A percentile compares a stretch with the other conserved stretches of the same genome.
phyloP scores from a whole-genome alignment of 495 filamentous ascomycete genomes.

The Penicillium atrosanguineum region DNA sequence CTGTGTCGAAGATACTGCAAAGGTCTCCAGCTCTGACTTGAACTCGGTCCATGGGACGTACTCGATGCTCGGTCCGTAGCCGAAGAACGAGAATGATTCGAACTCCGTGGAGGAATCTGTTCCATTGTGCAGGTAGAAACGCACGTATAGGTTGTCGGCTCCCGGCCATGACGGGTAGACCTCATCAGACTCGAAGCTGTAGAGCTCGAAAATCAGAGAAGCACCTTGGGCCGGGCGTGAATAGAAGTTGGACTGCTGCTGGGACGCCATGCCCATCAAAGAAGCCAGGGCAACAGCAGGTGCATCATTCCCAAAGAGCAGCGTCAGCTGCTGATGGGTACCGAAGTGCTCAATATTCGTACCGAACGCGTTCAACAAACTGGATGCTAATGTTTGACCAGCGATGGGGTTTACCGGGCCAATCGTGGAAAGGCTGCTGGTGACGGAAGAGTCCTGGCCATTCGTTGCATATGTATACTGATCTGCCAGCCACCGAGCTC shows the following conservation, averaged over 20 bases:
- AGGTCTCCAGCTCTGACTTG: slow-evolving; percentile 51
- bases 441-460: slow-evolving; percentile 51
- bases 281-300: slow-evolving; percentile 76
- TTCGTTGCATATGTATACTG: slow-evolving; percentile 62
- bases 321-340: slow-evolving; percentile 49
- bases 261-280: slow-evolving; percentile 54
- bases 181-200: slow-evolving; percentile 52
- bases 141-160: slow-evolving; percentile 60
- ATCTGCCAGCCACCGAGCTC: slow-evolving; percentile 64
- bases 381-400: slow-evolving; percentile 61
- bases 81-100: slow-evolving; percentile 65
- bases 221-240: slow-evolving; percentile 68
- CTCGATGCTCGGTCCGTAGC: slow-evolving; percentile 45
- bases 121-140: slow-evolving; percentile 77
- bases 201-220: slow-evolving; percentile 72
- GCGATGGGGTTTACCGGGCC: slow-evolving; percentile 57
- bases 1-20: slow-evolving; percentile 56
- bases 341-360: slow-evolving; percentile 44
- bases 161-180: slow-evolving; percentile 46
- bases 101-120: slow-evolving; percentile 54
- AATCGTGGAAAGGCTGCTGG: slow-evolving; percentile 27
- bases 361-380: slow-evolving; percentile 56
- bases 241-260: slow-evolving; percentile 57
- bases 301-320: slow-evolving; percentile 70
- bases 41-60: slow-evolving; percentile 65